Evolutionary conservation across 345 rosid genomes (phyloP).

Genomic region (Fremontodendron californicum): DNA sequence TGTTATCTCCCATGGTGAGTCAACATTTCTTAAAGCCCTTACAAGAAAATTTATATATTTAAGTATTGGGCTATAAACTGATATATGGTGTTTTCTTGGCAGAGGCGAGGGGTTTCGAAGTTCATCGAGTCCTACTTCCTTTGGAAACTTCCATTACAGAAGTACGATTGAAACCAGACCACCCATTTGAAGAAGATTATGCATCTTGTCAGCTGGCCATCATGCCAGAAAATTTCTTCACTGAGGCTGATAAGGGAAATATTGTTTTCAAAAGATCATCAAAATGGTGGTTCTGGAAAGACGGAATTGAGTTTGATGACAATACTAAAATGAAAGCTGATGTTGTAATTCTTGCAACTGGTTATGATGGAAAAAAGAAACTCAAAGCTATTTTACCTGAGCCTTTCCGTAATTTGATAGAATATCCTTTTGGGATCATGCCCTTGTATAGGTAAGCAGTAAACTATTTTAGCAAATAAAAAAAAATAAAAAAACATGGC

Average conservation of each 20-base stretch:
- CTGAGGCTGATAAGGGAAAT: constrained; percentile 72
- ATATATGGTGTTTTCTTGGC: constrained; percentile 12
- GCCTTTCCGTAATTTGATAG: constrained; percentile 58
- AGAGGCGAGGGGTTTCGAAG: constrained; percentile 65
- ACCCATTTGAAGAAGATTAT: constrained; percentile 78
- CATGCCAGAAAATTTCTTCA: constrained; percentile 65
- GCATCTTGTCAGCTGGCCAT: constrained; percentile 95
- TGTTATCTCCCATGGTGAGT: constrained; percentile 63
- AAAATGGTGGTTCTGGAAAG: constrained; percentile 68
- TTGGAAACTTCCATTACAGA: constrained; percentile 64
- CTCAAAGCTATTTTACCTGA: constrained; percentile 65
- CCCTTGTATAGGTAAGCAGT: constrained; percentile 2
- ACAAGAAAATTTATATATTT: too few relatives aligned
- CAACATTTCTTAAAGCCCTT: neutral
- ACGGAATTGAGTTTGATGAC: constrained; percentile 73
- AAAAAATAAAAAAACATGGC: neutral
- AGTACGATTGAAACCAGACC: constrained; percentile 73
- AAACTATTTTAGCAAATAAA: too few relatives aligned
- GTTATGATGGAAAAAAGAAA: constrained; percentile 80
- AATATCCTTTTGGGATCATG: constrained; percentile 47
- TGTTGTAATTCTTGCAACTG: constrained; percentile 76
- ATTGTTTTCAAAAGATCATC: constrained; percentile 61
- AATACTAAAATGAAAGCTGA: constrained; percentile 23
- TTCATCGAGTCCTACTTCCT: constrained; percentile 77
- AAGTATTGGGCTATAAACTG: neutral